Conservation (phyloP, 2,329 filamentous ascomycete species). For the Graphiopsis chlorocephala region DNA sequence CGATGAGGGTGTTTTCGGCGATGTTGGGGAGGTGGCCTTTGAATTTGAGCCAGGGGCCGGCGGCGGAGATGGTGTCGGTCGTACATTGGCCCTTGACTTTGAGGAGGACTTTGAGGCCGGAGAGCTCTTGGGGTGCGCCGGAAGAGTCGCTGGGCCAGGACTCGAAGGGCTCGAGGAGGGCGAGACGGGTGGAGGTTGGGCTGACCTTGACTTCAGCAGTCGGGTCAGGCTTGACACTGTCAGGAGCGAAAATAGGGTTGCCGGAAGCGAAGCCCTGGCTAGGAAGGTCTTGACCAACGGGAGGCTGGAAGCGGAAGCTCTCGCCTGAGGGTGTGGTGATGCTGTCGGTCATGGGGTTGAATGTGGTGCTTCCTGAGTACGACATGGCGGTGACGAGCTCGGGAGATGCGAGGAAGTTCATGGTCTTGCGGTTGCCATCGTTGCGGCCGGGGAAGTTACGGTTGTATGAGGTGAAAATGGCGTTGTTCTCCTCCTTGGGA, state of each 20-base stretch:
- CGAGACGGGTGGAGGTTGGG: slow-evolving; percentile 84
- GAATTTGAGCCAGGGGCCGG: slow-evolving; percentile 97
- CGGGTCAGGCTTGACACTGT: slow-evolving; percentile 68
- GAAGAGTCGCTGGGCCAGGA: slow-evolving; percentile 64
- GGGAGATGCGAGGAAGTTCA: slow-evolving; percentile 98
- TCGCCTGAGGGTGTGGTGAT: slow-evolving; percentile 76
- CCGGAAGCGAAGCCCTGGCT: slow-evolving; percentile 77
- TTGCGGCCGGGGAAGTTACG: slow-evolving; percentile 97
- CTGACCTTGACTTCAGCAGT: slow-evolving; percentile 72
- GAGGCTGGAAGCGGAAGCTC: slow-evolving; percentile 79
- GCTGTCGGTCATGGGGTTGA: slow-evolving; percentile 90
- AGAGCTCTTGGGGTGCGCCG: slow-evolving; percentile 56
- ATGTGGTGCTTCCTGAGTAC: slow-evolving; percentile 87
- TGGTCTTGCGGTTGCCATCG: slow-evolving; percentile 91
- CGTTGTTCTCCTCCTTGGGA: slow-evolving; percentile 80
- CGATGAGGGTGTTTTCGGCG: slow-evolving; percentile 93
- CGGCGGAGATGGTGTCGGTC: slow-evolving; percentile 96
- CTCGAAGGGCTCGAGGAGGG: slow-evolving; percentile 84
- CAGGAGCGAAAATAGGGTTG: slow-evolving; percentile 69
- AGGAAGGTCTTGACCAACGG: slow-evolving; percentile 59
- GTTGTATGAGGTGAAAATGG: slow-evolving; percentile 97
- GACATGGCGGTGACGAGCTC: slow-evolving; percentile 96
- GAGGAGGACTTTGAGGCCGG: slow-evolving; percentile 80
- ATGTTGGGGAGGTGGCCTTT: slow-evolving; percentile 99
- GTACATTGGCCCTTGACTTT: slow-evolving; percentile 98